phyloP scores from a whole-genome alignment of 768 basidiomycete species.

The Auricularia sp. region DNA sequence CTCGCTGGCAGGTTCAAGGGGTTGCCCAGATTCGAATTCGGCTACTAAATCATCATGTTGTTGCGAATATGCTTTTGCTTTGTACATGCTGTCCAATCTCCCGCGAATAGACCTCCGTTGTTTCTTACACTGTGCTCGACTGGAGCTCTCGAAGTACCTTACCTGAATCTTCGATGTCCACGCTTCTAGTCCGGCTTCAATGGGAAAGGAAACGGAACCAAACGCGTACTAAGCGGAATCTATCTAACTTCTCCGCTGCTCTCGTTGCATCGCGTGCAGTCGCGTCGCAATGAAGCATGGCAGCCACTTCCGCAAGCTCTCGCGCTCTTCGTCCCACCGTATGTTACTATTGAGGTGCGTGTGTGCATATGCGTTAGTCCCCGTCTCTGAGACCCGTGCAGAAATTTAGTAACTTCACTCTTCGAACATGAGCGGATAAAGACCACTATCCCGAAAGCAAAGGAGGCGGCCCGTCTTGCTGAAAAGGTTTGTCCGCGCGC shows the following conservation, averaged over 20 bases:
- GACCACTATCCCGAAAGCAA: constrained; percentile 91
- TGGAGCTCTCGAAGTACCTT: no score
- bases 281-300: constrained; percentile 77
- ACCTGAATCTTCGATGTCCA: no score
- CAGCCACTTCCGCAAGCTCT: constrained; percentile 83
- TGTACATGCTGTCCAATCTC: no score
- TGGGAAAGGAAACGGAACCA: not conserved
- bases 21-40: constrained; percentile 12
- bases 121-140: no score
- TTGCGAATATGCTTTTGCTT: not conserved
- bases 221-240: not conserved
- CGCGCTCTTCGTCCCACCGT: constrained; percentile 83
- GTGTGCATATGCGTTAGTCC: not conserved
- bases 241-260: not conserved
- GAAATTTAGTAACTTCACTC: constrained; percentile 89
- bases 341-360: constrained; percentile 84
- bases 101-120: no score
- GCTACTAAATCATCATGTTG: not conserved
- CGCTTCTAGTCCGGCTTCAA: no score
- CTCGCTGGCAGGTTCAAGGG: constrained; percentile 35
- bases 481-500: constrained; percentile 58
- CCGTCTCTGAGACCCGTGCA: constrained; percentile 20
- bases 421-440: constrained; percentile 93
- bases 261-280: not conserved
- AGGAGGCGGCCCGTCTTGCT: constrained; percentile 80